Evolutionary conservation across 2,329 filamentous ascomycete species (phyloP).

Genomic region (Exophiala phaeomuriformis): DNA sequence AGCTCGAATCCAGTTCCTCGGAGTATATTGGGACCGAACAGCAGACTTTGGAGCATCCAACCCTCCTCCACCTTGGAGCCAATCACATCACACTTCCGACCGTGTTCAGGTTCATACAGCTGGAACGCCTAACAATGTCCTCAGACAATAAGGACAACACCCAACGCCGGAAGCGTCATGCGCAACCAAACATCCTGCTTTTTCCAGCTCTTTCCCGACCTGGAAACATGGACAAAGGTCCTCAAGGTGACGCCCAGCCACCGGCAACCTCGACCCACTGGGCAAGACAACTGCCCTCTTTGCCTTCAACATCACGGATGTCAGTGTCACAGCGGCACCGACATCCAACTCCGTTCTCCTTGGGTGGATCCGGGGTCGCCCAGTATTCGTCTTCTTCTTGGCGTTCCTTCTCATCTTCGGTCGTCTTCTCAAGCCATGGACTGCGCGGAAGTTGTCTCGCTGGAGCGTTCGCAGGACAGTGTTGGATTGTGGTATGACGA

Average conservation of each 20-base stretch:
- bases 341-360: constrained; percentile 95
- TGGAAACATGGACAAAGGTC: background rate
- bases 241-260: constrained; percentile 66
- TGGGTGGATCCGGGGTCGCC: constrained; percentile 75
- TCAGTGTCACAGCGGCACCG: constrained; percentile 95
- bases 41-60: background rate
- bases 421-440: constrained; percentile 76
- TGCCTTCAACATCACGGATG: constrained; percentile 94
- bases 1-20: too few species aligned
- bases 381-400: constrained; percentile 94
- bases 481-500: constrained; percentile 95
- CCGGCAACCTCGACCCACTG: constrained; percentile 98
- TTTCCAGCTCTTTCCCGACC: constrained; percentile 7
- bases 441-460: constrained; percentile 72
- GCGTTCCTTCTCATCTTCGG: constrained; percentile 70
- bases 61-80: background rate
- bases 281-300: constrained; percentile 86
- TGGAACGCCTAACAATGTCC: constrained; percentile 8
- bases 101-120: background rate
- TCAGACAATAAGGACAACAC: constrained; percentile 7
- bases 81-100: background rate
- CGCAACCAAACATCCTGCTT: constrained; percentile 17
- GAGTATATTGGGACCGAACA: too few species aligned
- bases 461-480: constrained; percentile 93
- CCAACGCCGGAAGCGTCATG: constrained; percentile 18